Evolutionary conservation across 371 early-diverging fungal species (phyloP).

Genomic region (Conidiobolus incongruus): DNA sequence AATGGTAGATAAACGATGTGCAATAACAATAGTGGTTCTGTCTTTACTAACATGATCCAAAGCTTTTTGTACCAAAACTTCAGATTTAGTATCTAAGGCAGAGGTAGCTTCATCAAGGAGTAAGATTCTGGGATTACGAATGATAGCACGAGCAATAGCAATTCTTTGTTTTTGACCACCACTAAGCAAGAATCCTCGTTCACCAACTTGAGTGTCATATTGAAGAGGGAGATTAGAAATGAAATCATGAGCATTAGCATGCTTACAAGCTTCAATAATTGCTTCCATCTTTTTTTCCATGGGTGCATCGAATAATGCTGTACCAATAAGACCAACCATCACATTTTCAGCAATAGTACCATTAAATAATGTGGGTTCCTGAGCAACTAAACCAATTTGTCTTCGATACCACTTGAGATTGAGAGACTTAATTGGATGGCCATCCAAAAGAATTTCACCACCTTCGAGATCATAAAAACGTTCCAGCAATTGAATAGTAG

Average conservation of each 20-base stretch:
- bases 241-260: conserved; percentile 52
- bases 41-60: conserved; percentile 46
- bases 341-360: conserved; percentile 61
- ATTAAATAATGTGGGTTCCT: conserved; percentile 36
- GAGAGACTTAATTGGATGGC: conserved; percentile 17
- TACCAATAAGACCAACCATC: conserved; percentile 24
- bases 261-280: conserved; percentile 26
- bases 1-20: conserved; percentile 68
- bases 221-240: conserved; percentile 42
- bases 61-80: conserved; percentile 54
- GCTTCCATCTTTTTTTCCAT: conserved; percentile 8
- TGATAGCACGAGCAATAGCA: conserved; percentile 54
- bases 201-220: conserved; percentile 45
- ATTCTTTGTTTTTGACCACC: conserved; percentile 35
- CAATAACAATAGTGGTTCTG: conserved; percentile 82
- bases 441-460: conserved; percentile 33
- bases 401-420: conserved; percentile 29
- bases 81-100: conserved; percentile 26
- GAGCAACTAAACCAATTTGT: conserved; percentile 47
- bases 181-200: conserved; percentile 23
- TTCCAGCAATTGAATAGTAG: conserved; percentile 32
- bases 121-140: conserved; percentile 39
- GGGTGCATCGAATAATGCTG: conserved; percentile 6
- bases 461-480: conserved; percentile 35
- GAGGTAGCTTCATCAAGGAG: conserved; percentile 42